Evolutionary conservation across 345 rosid genomes (phyloP).

Genomic region (Hibiscus mutabilis): DNA sequence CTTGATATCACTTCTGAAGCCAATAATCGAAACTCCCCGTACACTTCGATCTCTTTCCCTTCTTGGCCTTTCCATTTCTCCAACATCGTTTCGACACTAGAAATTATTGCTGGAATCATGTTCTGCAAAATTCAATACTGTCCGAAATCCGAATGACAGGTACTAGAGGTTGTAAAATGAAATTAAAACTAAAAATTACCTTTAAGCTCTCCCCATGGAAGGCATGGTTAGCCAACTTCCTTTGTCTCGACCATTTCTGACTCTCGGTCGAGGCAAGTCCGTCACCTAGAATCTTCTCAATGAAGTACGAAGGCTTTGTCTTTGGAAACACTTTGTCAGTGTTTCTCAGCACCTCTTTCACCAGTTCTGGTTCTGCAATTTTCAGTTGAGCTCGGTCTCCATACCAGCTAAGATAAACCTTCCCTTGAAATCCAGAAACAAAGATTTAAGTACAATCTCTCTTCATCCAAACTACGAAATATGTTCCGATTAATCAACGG

Average conservation of each 20-base stretch:
- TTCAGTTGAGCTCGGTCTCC: constrained; percentile 31
- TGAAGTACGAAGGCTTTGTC: not conserved
- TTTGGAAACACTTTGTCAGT: constrained; percentile 19
- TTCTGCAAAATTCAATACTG: not conserved
- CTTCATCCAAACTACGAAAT: not conserved
- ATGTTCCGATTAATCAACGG: not conserved
- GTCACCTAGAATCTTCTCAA: constrained; percentile 20
- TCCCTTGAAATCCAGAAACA: constrained; percentile 16
- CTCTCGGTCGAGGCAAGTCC: constrained; percentile 25
- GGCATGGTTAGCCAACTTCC: constrained; percentile 38
- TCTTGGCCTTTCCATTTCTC: constrained; percentile 33
- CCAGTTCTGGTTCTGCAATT: constrained; percentile 29
- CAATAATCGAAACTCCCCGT: constrained; percentile 19
- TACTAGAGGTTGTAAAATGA: too few relatives aligned
- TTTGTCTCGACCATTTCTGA: constrained; percentile 37
- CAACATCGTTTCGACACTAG: constrained; percentile 34
- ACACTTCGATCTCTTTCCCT: constrained; percentile 32
- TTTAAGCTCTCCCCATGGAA: constrained; percentile 42
- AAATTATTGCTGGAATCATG: constrained; percentile 29
- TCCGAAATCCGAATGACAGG: too few relatives aligned
- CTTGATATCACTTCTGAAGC: not conserved
- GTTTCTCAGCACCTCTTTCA: constrained; percentile 32
- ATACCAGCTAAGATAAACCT: constrained; percentile 27
- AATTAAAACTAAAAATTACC: not conserved
- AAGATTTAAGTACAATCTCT: not conserved